Evolutionary conservation across 1,284 basidiomycete species (phyloP).

Genomic region (Chalciporus sp.): DNA sequence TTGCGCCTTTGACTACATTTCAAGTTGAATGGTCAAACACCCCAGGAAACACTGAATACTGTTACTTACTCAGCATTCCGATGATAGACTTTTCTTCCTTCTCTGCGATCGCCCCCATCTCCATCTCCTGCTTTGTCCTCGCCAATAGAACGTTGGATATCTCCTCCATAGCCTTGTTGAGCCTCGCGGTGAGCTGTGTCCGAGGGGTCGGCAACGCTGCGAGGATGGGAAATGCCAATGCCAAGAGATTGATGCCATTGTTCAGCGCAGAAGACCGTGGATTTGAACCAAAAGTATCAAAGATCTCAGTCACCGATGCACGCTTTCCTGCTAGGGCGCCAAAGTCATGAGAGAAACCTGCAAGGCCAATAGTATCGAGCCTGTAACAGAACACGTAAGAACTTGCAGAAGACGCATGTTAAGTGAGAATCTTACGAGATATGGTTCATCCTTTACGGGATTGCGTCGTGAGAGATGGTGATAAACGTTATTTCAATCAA

Average conservation of each 20-base stretch:
- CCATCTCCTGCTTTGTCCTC: constrained; percentile 43
- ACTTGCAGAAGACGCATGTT: constrained; percentile 19
- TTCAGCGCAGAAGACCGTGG: constrained; percentile 27
- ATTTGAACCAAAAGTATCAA: constrained; percentile 44
- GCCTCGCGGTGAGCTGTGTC: constrained; percentile 34
- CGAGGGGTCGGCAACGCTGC: constrained; percentile 44
- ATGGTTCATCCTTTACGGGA: constrained; percentile 44
- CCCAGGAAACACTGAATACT: too few species aligned
- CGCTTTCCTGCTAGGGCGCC: constrained; percentile 49
- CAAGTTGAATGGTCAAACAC: neutral
- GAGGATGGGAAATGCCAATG: constrained; percentile 45
- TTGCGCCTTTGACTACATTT: constrained; percentile 39
- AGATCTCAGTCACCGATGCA: constrained; percentile 45
- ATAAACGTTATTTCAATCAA: neutral
- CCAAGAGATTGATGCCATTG: constrained; percentile 42
- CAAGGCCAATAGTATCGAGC: constrained; percentile 38
- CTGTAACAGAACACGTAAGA: constrained; percentile 35
- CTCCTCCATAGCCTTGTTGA: constrained; percentile 42
- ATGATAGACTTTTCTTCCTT: constrained; percentile 53
- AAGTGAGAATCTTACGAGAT: constrained; percentile 40
- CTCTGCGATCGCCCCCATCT: constrained; percentile 31
- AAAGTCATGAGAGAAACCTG: constrained; percentile 62
- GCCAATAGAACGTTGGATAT: constrained; percentile 51
- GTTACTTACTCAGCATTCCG: constrained; percentile 21
- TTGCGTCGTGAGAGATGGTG: constrained; percentile 13